These are phyloP conservation scores for Zymoseptoria tritici DNA, from an alignment of 2,329 filamentous ascomycete genomes.

Conservation along the genomic window DNA sequence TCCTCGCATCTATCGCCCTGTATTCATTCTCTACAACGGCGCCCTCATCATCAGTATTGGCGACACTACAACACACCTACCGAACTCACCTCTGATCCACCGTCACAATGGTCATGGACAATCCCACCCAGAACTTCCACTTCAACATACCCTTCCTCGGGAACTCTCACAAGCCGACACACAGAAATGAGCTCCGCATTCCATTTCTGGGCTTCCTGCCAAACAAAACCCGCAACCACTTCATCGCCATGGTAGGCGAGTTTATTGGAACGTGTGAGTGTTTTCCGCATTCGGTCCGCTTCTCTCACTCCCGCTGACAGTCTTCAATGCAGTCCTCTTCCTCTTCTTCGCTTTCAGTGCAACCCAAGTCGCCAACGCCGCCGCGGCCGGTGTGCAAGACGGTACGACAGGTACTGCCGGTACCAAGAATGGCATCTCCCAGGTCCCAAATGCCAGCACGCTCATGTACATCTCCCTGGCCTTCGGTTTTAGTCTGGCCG, in stretches of 20 bases:
- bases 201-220: conserved; percentile 38
- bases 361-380: conserved; percentile 36
- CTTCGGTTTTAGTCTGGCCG: conserved; percentile 38
- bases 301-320: conserved; percentile 15
- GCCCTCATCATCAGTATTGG: neutral
- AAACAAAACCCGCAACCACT: conserved; percentile 36
- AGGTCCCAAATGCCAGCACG: conserved; percentile 29
- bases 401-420: conserved; percentile 7
- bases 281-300: conserved; percentile 2
- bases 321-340: conserved; percentile 30
- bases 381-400: conserved; percentile 15
- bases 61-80: neutral
- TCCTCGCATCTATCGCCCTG: neutral
- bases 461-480: conserved; percentile 35
- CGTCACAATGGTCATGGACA: conserved; percentile 34
- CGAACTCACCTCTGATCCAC: conserved; percentile 4
- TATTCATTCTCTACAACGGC: neutral
- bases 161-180: neutral
- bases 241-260: conserved; percentile 37
- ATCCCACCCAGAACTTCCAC: conserved; percentile 24
- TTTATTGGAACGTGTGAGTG: conserved; percentile 31
- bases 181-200: conserved; percentile 32
- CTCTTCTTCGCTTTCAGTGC: conserved; percentile 36
- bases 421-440: conserved; percentile 16
- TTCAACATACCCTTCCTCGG: conserved; percentile 21